Evolutionary conservation across 1,284 basidiomycete genomes (phyloP), one percentile per base, ranked within the genome.

Genomic region (Sporisorium iseilematis-ciliati): DNA sequence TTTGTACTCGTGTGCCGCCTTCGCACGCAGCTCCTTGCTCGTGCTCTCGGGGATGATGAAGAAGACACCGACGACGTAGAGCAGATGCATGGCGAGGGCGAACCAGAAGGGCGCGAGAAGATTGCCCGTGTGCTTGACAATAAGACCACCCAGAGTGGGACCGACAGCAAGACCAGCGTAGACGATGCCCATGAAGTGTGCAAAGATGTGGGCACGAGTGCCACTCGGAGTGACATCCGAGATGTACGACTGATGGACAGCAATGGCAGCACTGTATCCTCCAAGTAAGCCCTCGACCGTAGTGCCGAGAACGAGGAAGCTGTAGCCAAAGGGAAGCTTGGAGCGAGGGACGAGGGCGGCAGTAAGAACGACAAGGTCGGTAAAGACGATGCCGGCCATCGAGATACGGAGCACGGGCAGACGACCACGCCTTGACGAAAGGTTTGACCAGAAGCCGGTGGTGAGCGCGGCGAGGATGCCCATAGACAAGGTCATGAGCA

Each of bases 401-500:
- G 91, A 87, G 25, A 91, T 86, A 12, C 91, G 90, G 58, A 96
- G 89, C 35, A 95, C 90, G 50, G 88, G 89, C 5, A 90, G 92
- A 29, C 94, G 89, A 11, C 94, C 94, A 65, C 91, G 86, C 20
- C 90, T 88, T 82, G 95, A 93, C 8, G 92, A 91, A 49, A 91
- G 91, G 65, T 89, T 89, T 40, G 92, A 92, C 94, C 94, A 97
- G 89, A 91, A 93, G 10, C 92, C 92, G 0, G 93, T 93, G 1
- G 92, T 94, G 35, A 95, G 85, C 0, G 92, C 93, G 4, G 92
- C 91, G 4, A 95, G 88, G 6, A 91, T 79, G n/a, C 94, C 94
- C 89, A 92, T 91, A 6, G 89, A 90, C 7, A 91, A 90, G 0
- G 91, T 92, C 82, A 93, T 90, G 12, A 67, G 41, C 1, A 85